phyloP scores from a whole-genome alignment of 208 protist genomes.

The Crithidia mellificae region DNA sequence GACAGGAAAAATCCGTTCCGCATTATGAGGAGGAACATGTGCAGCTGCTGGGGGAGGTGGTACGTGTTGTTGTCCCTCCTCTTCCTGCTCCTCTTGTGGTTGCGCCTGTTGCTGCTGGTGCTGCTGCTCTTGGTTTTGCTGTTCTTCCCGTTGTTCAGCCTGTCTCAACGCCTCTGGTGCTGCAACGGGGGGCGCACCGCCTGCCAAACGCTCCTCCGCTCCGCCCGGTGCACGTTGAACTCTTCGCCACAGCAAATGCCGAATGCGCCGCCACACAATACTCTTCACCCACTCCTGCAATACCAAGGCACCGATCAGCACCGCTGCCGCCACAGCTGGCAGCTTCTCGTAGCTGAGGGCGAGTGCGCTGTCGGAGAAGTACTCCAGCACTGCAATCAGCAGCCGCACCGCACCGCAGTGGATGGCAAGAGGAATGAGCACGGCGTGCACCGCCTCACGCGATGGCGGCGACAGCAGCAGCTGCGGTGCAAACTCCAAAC shows the following conservation, averaged over 20 bases:
- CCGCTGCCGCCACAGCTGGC: not conserved
- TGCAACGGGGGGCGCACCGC: not conserved
- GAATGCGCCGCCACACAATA: not conserved
- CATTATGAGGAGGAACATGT: too few species aligned
- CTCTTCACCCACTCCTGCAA: not conserved
- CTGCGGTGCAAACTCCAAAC: slow-evolving; percentile 21
- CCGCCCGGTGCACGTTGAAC: not conserved
- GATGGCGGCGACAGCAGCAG: slow-evolving; percentile 1
- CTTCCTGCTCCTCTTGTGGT: not conserved
- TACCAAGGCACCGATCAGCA: not conserved
- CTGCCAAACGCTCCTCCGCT: not conserved
- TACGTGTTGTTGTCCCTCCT: not conserved
- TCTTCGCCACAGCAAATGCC: not conserved
- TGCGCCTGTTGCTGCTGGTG: not conserved
- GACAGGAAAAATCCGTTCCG: too few species aligned
- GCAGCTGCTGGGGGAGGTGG: too few species aligned
- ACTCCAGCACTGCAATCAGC: slow-evolving; percentile 6
- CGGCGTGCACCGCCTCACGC: slow-evolving; percentile 18
- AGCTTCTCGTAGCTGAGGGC: not conserved
- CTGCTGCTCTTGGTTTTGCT: too few species aligned
- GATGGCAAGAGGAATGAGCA: slow-evolving; percentile 15
- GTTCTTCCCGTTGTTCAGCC: too few species aligned
- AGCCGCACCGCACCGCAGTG: slow-evolving; percentile 20
- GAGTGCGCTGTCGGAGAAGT: slow-evolving; percentile 2
- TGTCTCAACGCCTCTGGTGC: not conserved